Conservation (phyloP, 257 asterid species). For the Mentha longifolia region DNA sequence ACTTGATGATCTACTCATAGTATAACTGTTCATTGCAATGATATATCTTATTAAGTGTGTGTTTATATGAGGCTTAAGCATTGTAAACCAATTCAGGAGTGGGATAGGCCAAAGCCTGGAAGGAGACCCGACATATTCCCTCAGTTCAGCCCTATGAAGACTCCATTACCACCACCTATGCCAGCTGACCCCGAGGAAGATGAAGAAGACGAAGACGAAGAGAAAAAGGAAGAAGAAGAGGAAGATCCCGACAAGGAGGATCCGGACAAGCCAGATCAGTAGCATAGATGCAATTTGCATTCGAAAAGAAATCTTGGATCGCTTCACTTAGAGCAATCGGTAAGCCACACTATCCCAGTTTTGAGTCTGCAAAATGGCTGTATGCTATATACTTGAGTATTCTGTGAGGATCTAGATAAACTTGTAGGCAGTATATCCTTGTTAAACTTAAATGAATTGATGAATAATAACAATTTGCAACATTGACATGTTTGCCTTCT, state of each 20-base stretch:
- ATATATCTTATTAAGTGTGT: neutral
- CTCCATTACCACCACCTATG: conserved; percentile 82
- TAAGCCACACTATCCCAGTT: neutral
- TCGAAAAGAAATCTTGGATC: conserved; percentile 17
- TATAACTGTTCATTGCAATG: neutral
- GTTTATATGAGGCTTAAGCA: neutral
- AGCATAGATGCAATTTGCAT: conserved; percentile 16
- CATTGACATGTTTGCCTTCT: neutral
- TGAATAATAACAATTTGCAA: conserved; percentile 9
- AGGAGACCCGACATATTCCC: conserved; percentile 85
- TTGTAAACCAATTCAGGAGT: conserved; percentile 54
- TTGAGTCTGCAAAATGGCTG: neutral
- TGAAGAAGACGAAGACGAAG: conserved; percentile 75
- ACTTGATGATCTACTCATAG: neutral
- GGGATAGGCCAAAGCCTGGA: conserved; percentile 78
- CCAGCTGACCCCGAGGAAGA: conserved; percentile 76
- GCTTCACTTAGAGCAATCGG: conserved; percentile 17
- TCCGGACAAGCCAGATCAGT: conserved; percentile 40
- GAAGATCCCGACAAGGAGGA: conserved; percentile 51
- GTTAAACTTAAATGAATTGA: neutral
- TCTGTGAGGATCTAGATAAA: conserved; percentile 21
- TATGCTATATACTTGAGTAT: neutral
- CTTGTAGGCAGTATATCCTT: conserved; percentile 27
- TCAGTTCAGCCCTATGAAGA: conserved; percentile 91
- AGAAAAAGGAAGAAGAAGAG: conserved; percentile 63